Evolutionary conservation across 805 yeast species (phyloP), one percentile per base, ranked within the genome.

Genomic region (Candida ortonii): DNA sequence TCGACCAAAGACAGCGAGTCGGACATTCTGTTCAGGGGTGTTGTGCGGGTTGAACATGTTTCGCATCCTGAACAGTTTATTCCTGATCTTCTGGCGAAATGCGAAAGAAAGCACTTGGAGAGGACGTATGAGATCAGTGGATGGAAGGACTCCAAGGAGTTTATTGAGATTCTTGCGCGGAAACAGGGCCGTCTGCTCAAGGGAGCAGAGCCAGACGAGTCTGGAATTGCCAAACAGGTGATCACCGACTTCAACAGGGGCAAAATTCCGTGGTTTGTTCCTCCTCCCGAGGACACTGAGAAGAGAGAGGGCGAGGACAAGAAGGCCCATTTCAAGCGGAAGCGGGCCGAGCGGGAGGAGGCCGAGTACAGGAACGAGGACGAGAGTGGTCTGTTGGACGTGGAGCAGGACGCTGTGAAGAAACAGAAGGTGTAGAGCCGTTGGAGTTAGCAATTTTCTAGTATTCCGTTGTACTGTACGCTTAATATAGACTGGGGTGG

Each of bases 181-280:
- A 93, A 93, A 62, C 84, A 78, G 34, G 98, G 98, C 43, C 78
- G 96, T 61, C 71, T 90, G 49, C 65, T 93, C 48, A 90, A 90
- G 62, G 98, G 98, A 41, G 98, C 97, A 46, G 98, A 93, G 64
- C 95, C 97, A 1, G 97, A 90, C 61, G 97, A 90, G 63, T 70
- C 81, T 46, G 94, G 96, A 52, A 87, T 90, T 37, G 80, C 97
- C 24, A 90, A 88, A 61, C 81, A 82, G 54, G 82, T 90, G 19
- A 73, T 90, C 59, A 87, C 87, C 50, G 98, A 90, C 61, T 90
- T 90, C 71, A 90, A 88, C 64, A 76, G 98, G 63, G 98, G 98
- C 43, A 86, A 87, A 55, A 90, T 90, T 36, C 98, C 98, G 16
- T 90, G 98, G 98, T 90, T 90, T 59, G 86, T 86, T 20, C 79